Base-by-base conservation (phyloP, 1,284 basidiomycete genomes). In the Cutaneotrichosporon sp. region DNA sequence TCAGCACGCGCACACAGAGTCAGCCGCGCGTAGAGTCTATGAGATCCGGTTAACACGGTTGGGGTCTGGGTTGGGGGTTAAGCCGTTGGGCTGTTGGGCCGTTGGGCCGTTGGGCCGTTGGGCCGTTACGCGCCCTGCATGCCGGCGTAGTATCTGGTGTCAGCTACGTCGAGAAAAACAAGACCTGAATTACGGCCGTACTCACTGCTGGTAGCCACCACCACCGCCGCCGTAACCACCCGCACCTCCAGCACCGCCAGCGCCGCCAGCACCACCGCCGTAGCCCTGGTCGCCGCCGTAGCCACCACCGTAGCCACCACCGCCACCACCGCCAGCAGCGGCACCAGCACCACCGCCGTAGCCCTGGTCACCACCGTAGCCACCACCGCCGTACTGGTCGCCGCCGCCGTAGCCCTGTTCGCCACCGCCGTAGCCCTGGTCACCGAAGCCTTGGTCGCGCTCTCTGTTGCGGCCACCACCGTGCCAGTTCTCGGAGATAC, bases 401-500 rank as follows among this genome's bases (percentile, higher is more conserved):
- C 70, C 73, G 14, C 73, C 75, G 22, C 58, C 60, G 26, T 49
- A 36, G 21, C 58, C 60, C 26, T 57, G 61, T 30, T 57, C 55
- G 16, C 72, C 73, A 16, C 74, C 76, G 18, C 56, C 55, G 11
- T 32, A 16, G 31, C 59, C 58, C 18, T 47, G 51, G n/a, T 49
- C 56, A 21, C 65, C 66, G n/a, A 65, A 66, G 31, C 65, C 69
- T 2, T 38, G 22, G 40, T 62, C 60, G 58, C 69, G 49, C 60
- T 71, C 73, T 22, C 74, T 74, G 52, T 58, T 57, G 71, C 64
- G 62, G 62, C 47, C 58, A 46, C 60, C 68, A 70, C 78, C 76
- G 38, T 73, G 72, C 82, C 82, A 83, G 69, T 84, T 83, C 62
- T 78, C 75, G 7, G 82, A 80, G 46, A 83, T 73, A 56, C 82